Percentiles rank a stretch among this genome's conserved stretches.
phyloP scores from a whole-genome alignment of 257 asterid species.

The Paulownia fortunei region DNA sequence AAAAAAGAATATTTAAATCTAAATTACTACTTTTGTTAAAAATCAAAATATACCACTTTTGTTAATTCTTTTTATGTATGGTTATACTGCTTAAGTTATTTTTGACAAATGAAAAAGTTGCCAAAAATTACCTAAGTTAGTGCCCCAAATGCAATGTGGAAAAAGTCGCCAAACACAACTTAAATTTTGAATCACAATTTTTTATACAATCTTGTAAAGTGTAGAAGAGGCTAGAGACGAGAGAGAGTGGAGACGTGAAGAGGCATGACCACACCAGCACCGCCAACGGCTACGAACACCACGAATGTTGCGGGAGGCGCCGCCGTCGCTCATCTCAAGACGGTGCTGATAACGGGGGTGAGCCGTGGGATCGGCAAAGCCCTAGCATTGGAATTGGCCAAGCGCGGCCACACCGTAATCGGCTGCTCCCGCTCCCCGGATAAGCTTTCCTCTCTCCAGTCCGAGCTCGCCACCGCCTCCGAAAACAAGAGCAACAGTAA shows the following conservation, averaged over 20 bases:
- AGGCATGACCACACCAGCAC: conserved; percentile 47
- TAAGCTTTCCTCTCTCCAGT: conserved; percentile 64
- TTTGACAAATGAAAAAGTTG: neutral
- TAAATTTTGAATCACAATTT: neutral
- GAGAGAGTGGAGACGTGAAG: neutral
- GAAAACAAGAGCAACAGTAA: conserved; percentile 38
- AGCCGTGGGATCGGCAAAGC: conserved; percentile 95
- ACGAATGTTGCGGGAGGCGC: conserved; percentile 40
- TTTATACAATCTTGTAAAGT: neutral
- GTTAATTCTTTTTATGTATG: too few relatives aligned
- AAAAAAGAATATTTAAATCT: too few relatives aligned
- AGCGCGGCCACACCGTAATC: conserved; percentile 82
- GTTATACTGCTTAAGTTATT: too few relatives aligned
- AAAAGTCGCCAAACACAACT: neutral
- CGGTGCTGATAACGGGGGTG: conserved; percentile 83
- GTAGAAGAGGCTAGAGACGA: neutral
- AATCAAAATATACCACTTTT: too few relatives aligned
- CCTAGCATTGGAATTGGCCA: conserved; percentile 87
- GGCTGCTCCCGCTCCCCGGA: conserved; percentile 95
- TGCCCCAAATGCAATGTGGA: too few relatives aligned
- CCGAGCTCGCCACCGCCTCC: conserved; percentile 70
- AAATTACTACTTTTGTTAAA: too few relatives aligned
- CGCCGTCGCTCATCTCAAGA: conserved; percentile 45
- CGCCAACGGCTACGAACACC: conserved; percentile 42
- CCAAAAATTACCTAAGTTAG: too few relatives aligned